phyloP scores from a whole-genome alignment of 106 monocot genomes.

The Gastrodia elata region DNA sequence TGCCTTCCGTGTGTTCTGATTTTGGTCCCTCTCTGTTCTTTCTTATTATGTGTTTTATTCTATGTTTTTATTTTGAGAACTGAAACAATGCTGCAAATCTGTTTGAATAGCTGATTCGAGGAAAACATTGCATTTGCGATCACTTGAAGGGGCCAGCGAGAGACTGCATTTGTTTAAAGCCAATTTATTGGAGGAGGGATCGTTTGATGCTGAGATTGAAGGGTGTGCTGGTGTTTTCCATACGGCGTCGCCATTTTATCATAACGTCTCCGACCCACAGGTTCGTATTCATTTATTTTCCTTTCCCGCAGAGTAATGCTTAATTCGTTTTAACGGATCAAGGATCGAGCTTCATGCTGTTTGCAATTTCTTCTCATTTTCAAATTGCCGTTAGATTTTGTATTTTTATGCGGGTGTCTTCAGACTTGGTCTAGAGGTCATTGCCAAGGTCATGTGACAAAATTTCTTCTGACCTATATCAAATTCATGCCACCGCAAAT shows the following conservation, averaged over 20 bases:
- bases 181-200: slow-evolving; percentile 63
- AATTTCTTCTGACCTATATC: no score
- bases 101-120: slow-evolving; percentile 45
- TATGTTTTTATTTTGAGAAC: background rate
- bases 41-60: background rate
- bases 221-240: slow-evolving; percentile 58
- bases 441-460: no score
- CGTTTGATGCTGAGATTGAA: slow-evolving; percentile 56
- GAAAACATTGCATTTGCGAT: slow-evolving; percentile 60
- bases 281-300: slow-evolving; percentile 2
- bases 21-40: background rate
- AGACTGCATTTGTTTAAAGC: slow-evolving; percentile 66
- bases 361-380: background rate
- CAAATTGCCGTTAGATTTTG: background rate
- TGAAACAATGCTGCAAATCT: background rate
- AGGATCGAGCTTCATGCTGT: background rate
- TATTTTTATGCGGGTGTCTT: no score
- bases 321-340: background rate
- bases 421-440: no score
- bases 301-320: background rate
- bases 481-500: background rate
- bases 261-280: slow-evolving; percentile 18
- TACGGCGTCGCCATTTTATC: slow-evolving; percentile 24
- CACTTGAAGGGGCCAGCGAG: slow-evolving; percentile 57
- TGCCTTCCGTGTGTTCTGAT: background rate